Conservation (phyloP, 352 stramenopile species). For the Phytophthora fragariaefolia region DNA sequence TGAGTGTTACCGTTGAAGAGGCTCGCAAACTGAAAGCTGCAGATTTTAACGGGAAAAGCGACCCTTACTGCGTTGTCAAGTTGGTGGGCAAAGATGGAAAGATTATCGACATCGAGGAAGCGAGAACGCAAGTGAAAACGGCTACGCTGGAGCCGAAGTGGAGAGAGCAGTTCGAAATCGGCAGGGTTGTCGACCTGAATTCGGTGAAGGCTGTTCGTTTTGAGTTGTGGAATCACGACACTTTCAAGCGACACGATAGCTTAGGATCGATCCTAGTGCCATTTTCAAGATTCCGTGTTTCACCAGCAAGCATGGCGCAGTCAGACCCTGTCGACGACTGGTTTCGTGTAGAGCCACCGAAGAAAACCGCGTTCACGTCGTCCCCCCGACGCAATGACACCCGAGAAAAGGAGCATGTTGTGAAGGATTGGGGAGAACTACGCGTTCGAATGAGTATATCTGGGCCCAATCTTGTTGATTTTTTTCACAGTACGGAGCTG, state of each 20-base stretch:
- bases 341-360: conserved; percentile 67
- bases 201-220: conserved; percentile 64
- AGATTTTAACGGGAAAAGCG: conserved; percentile 72
- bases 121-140: conserved; percentile 58
- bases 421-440: conserved; percentile 63
- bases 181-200: conserved; percentile 57
- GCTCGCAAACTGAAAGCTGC: conserved; percentile 57
- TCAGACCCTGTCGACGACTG: conserved; percentile 70
- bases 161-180: conserved; percentile 59
- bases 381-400: conserved; percentile 35
- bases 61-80: conserved; percentile 75
- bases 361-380: conserved; percentile 25
- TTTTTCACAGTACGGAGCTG: conserved; percentile 57
- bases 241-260: conserved; percentile 52
- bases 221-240: conserved; percentile 70
- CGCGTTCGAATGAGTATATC: conserved; percentile 69
- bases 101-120: conserved; percentile 60
- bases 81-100: conserved; percentile 67
- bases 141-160: conserved; percentile 62
- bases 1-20: conserved; percentile 61
- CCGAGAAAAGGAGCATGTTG: conserved; percentile 48
- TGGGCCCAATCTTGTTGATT: conserved; percentile 69
- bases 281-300: conserved; percentile 70
- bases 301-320: conserved; percentile 56
- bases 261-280: conserved; percentile 67